phyloP scores from a whole-genome alignment of 768 basidiomycete species.

The Auricularia sp. region DNA sequence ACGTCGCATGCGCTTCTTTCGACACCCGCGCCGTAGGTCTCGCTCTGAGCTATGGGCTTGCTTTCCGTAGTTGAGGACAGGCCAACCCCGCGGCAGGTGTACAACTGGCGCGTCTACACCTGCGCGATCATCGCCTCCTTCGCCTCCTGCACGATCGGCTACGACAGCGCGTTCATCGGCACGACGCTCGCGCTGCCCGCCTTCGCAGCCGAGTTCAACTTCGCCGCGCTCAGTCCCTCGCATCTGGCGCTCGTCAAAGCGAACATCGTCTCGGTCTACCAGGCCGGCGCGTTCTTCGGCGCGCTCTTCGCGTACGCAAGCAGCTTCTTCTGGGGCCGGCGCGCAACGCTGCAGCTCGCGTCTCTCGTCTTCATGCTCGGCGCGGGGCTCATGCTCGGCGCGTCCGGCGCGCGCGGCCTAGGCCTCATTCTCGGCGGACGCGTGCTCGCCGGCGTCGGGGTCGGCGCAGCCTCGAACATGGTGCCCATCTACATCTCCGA shows the following conservation, averaged over 20 bases:
- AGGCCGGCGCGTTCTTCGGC: constrained; percentile 36
- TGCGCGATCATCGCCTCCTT: constrained; percentile 25
- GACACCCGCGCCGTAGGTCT: too few relatives aligned
- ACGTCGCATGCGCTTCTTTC: too few relatives aligned
- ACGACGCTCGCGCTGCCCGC: constrained; percentile 30
- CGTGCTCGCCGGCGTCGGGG: constrained; percentile 64
- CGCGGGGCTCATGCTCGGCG: constrained; percentile 32
- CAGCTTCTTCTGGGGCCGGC: constrained; percentile 31
- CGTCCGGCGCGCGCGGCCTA: constrained; percentile 20
- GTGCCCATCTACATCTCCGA: constrained; percentile 35
- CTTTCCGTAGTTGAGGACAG: constrained; percentile 14
- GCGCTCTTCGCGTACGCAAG: constrained; percentile 27
- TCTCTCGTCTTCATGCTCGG: constrained; percentile 32
- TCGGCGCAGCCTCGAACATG: constrained; percentile 66
- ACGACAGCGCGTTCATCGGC: constrained; percentile 38
- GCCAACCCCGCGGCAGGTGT: constrained; percentile 23
- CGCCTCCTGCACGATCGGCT: constrained; percentile 34
- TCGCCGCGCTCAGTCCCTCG: constrained; percentile 20
- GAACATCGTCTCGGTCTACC: constrained; percentile 38
- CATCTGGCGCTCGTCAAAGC: constrained; percentile 27
- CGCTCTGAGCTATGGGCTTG: too few relatives aligned
- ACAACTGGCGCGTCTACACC: constrained; percentile 33
- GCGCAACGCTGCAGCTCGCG: constrained; percentile 23
- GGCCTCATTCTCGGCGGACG: constrained; percentile 40
- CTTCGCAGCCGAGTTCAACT: constrained; percentile 36